Evolutionary conservation across 2,329 filamentous ascomycete genomes (phyloP), one percentile per base, ranked within the genome.

Genomic region (Ophiostoma fasciatum): DNA sequence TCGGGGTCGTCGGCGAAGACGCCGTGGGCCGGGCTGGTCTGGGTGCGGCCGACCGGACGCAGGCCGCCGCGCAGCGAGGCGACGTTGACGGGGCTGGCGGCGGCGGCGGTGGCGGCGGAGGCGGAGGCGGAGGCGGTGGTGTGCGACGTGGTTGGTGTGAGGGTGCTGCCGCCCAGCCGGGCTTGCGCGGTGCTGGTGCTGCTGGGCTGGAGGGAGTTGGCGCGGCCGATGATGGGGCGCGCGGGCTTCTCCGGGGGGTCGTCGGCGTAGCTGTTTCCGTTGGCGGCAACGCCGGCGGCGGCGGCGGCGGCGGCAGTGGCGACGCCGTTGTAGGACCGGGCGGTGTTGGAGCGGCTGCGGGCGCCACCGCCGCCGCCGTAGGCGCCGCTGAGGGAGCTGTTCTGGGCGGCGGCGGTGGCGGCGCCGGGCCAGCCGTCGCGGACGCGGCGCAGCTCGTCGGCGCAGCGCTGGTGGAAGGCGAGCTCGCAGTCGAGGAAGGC

Each of bases 401-500:
- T 35, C 10, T 10, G 33, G 9, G 34, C 23, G 3, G 37, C 33
- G 7, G 37, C 39, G 3, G 50, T 43, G 4, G 48, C 50, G 13
- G 47, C 36, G 2, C 46, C 40, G 17, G 48, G 50, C 63, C 66
- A 68, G 40, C 58, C 55, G 39, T 64, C 58, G 33, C 64, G 62
- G 19, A 63, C 61, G 21, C 67, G 64, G 4, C 68, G 63, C 37
- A 96, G 70, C 46, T 92, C 81, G 46, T 94, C 87, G 36, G 81
- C 73, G 53, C 84, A 94, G 42, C 81, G 78, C 54, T 96, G 88
- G 54, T 94, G 82, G 59, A 90, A 94, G 44, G 81, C 78, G 39
- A 96, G 67, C 60, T 96, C 82, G 28, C 83, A 80, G 42, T 96
- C 87, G 35, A 96, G 62, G 54, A 96, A 92, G 14, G 73, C 64